Evolutionary conservation across 371 early-diverging fungal genomes (phyloP), one percentile per base, ranked within the genome.

Genomic region (Rhizopus arrhizus): DNA sequence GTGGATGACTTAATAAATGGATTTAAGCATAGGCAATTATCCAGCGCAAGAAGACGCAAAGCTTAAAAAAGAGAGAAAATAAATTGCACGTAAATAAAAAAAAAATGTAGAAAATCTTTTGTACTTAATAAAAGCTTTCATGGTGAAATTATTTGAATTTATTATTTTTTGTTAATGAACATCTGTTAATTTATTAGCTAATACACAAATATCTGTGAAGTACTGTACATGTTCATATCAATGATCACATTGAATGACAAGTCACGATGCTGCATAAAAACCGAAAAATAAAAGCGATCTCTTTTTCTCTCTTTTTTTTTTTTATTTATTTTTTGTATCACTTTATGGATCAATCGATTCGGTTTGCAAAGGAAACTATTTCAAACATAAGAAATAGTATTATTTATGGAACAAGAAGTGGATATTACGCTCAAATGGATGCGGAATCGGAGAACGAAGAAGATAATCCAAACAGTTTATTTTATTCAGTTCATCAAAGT

Each of bases 1-100:
- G 80, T 88, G 11, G 73, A 64, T 40, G 83, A 77, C 28, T 64
- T 90, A 48, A 86, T 89, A 34, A 85, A 86, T 59, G 90, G 89
- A 3, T 89, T 90, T 66, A 90, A 90, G 47, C 69, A 53, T 16
- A 62, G 62, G 47, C 67, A 67, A 56, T 43, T 58, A 8, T 34
- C 62, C 10, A 58, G 58, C 54, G 58, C 62, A 32, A 58, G 58
- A 41, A 47, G 29, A 22, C 59, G 62, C 3, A 67, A 59, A 12
- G 28, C 48, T 29, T 48, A 48, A 48, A 48, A 3, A 47, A 22
- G 22, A 2, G 22, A 22, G 22, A 22, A 22, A 22, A 22, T 22
- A 22, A 22, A 22, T 22, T 22, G 22, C 22, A 22, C 22, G 22
- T 22, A 22, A 22, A 22, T 22, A 22, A 22, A 22, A 22, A 22